Conservation (phyloP, 345 rosid species). For the Eucalyptus camaldulensis region DNA sequence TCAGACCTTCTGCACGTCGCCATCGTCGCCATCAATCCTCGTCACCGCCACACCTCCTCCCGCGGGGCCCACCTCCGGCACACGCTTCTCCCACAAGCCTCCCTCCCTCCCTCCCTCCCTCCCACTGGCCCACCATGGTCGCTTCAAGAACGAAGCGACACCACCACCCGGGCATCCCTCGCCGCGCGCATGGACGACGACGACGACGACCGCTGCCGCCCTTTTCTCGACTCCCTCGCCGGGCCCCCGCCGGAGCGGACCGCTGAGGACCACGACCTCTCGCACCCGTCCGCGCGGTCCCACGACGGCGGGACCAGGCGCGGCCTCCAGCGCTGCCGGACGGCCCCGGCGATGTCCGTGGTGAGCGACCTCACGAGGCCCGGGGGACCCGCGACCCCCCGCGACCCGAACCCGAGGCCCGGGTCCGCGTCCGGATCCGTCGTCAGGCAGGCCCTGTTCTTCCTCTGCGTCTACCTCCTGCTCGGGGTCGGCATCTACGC, state of each 20-base stretch:
- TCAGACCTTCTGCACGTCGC: not conserved
- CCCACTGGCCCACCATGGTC: not conserved
- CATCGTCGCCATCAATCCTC: not conserved
- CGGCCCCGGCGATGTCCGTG: slow-evolving; percentile 83
- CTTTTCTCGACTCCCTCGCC: not conserved
- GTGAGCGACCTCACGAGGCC: slow-evolving; percentile 16
- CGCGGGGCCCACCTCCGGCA: not conserved
- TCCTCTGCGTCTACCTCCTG: slow-evolving; percentile 38
- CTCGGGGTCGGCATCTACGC: slow-evolving; percentile 55
- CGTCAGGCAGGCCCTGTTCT: slow-evolving; percentile 38
- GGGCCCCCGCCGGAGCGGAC: not conserved
- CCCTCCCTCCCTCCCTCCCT: not conserved
- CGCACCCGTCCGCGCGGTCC: slow-evolving; percentile 5
- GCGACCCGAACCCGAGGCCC: slow-evolving; percentile 14
- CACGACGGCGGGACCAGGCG: slow-evolving; percentile 13
- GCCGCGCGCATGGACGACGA: not conserved
- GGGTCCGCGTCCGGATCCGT: slow-evolving; percentile 18
- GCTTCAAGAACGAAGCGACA: not conserved
- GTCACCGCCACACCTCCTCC: not conserved
- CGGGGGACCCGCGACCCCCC: not conserved
- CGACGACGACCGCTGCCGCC: not conserved
- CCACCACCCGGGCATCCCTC: not conserved
- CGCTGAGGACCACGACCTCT: too few relatives aligned
- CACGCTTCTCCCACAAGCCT: not conserved
- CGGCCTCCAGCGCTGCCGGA: slow-evolving; percentile 50